A percentile compares a stretch with the other conserved stretches of the same genome.
phyloP scores from a whole-genome alignment of 495 filamentous ascomycete genomes.

The Bacidia gigantensis region DNA sequence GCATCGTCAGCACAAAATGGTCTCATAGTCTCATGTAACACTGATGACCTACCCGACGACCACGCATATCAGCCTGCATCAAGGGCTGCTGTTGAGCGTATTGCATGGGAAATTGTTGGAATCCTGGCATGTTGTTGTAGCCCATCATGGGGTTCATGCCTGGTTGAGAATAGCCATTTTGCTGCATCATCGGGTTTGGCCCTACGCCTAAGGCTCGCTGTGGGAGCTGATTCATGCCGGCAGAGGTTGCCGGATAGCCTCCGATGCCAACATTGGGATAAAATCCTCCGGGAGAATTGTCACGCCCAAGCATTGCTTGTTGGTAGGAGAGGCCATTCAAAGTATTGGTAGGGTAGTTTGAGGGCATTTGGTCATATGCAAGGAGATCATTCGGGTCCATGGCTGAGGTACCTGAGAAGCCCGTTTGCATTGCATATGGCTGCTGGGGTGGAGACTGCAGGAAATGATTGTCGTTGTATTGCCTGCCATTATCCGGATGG shows the following conservation, averaged over 20 bases:
- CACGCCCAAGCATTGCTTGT: slow-evolving; percentile 33
- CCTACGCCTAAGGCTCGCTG: slow-evolving; percentile 28
- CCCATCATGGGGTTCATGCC: slow-evolving; percentile 34
- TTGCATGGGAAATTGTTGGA: slow-evolving; percentile 38
- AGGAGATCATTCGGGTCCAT: slow-evolving; percentile 29
- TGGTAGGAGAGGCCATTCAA: slow-evolving; percentile 28
- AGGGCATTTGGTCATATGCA: slow-evolving; percentile 31
- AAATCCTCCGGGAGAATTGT: slow-evolving; percentile 31
- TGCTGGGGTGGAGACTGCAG: slow-evolving; percentile 25
- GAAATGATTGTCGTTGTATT: slow-evolving; percentile 32
- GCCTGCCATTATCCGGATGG: slow-evolving; percentile 32
- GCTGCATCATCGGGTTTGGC: slow-evolving; percentile 30
- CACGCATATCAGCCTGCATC: slow-evolving; percentile 28
- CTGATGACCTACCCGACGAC: slow-evolving; percentile 32
- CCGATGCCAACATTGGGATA: slow-evolving; percentile 29
- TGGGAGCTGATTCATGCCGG: slow-evolving; percentile 31
- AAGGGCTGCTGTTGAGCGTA: slow-evolving; percentile 33
- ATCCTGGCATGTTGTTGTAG: slow-evolving; percentile 29
- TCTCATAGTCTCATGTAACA: background rate
- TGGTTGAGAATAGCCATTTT: slow-evolving; percentile 31
- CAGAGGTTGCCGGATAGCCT: slow-evolving; percentile 31
- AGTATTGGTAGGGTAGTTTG: slow-evolving; percentile 30
- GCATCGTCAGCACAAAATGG: background rate
- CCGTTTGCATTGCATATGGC: slow-evolving; percentile 22
- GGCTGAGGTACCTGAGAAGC: slow-evolving; percentile 24